These are phyloP conservation scores for Annulohypoxylon truncatum DNA, from an alignment of 2,329 filamentous ascomycete genomes.

Conservation along the genomic window DNA sequence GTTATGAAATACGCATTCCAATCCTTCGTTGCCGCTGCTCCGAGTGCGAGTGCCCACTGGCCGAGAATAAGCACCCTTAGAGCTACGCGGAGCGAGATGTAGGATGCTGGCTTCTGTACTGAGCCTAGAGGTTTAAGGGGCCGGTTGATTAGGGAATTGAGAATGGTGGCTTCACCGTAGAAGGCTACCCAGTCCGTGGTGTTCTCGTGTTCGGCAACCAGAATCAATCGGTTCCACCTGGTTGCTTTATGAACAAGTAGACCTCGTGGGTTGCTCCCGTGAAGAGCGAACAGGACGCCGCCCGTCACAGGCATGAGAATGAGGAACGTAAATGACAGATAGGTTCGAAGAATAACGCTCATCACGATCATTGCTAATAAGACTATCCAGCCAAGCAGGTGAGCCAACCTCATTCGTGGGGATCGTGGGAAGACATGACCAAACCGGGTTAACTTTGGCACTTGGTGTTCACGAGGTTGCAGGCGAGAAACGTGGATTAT, in stretches of 20 bases:
- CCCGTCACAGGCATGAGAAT: slow-evolving; percentile 1
- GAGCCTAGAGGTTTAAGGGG: not conserved
- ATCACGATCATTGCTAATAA: not conserved
- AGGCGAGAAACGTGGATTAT: not conserved
- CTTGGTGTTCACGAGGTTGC: not conserved
- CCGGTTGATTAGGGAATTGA: not conserved
- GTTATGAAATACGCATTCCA: not conserved
- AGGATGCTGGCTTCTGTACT: not conserved
- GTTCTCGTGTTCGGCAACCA: slow-evolving; percentile 3
- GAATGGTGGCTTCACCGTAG: not conserved
- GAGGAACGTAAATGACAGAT: not conserved
- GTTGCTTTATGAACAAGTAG: not conserved
- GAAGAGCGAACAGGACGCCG: not conserved
- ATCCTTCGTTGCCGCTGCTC: not conserved
- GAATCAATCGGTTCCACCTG: not conserved
- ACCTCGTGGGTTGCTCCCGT: not conserved
- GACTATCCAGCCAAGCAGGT: not conserved
- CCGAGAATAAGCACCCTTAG: not conserved
- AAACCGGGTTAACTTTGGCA: not conserved
- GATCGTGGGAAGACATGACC: not conserved
- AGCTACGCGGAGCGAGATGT: not conserved
- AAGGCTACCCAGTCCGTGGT: not conserved
- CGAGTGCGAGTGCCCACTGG: not conserved
- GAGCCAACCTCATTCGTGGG: not conserved
- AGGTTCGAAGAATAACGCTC: not conserved